Base-by-base conservation (phyloP, 371 early-diverging fungal species). In the Mucor circinelloides region DNA sequence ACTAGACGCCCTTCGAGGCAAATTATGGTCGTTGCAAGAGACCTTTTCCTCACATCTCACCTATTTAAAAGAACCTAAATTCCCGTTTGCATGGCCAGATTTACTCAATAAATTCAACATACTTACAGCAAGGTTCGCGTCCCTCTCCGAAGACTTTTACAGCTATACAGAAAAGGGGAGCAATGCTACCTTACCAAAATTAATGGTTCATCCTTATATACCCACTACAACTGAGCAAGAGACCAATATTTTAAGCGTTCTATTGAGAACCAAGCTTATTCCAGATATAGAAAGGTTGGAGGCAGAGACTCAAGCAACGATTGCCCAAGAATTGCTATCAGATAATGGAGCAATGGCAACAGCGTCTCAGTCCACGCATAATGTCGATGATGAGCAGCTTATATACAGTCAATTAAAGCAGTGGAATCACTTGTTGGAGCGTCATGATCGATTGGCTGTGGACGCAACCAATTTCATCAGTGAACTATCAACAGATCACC, bases 21-120 rank as follows among this genome's bases (percentile, higher is more conserved):
- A 89, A 69, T 76, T 89, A 59, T 78, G 79, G 77, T 87, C 87
- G 23, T 74, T 89, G n/a, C 87, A 87, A 76, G 89, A 89, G 62
- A 85, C 88, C 2, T 84, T 89, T 55, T 58, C 73, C 7, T 73
- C 79, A 1, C 82, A 82, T 36, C 76, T 85, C 32, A 69, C 79
- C 4, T 82, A 79, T 54, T 55, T 82, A 7, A 81, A 78, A 58
- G 81, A 81, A 55, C 82, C 83, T 3, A 78, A 81, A 61, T 81
- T 74, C 52, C 78, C 77, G 0, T 79, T 81, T 40, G 80, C 76
- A 1, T 82, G 85, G 85, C 85, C 85, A 1, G 85, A 85, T 70
- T 74, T 89, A 19, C 74, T 89, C 32, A 89, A 86, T 79, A 89
- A 89, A 72, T 89, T 89, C 81, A 89, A 89, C 69, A 86, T 87